These are phyloP conservation scores for Aspergillus sp. DNA, from an alignment of 2,329 filamentous ascomycete genomes.

Conservation along the genomic window DNA sequence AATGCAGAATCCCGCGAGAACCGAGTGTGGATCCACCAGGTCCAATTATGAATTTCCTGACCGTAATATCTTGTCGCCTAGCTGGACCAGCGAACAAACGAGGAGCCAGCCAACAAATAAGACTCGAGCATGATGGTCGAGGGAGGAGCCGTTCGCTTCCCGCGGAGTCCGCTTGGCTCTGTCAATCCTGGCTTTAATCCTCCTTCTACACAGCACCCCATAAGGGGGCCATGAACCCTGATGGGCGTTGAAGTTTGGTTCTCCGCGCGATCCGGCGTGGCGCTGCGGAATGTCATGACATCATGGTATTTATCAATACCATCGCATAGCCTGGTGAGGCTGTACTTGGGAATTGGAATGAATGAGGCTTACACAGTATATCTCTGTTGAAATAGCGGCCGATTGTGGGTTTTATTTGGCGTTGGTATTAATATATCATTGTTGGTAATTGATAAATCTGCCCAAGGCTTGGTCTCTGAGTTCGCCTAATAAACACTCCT, in stretches of 20 bases:
- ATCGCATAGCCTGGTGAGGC: no score
- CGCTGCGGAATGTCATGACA: not conserved
- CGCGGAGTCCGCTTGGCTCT: not conserved
- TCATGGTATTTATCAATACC: no score
- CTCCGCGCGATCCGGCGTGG: not conserved
- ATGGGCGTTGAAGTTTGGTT: not conserved
- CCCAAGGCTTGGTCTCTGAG: no score
- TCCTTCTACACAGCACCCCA: not conserved
- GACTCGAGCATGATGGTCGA: not conserved
- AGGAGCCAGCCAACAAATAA: not conserved
- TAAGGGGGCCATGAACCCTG: not conserved
- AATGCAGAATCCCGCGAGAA: not conserved
- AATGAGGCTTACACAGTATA: no score
- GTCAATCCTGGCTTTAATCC: not conserved
- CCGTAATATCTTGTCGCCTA: not conserved
- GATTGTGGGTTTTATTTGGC: no score
- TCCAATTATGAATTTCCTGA: not conserved
- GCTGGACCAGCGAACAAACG: not conserved
- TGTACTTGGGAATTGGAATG: no score
- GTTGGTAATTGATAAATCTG: no score
- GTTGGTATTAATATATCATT: no score
- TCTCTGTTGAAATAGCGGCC: no score
- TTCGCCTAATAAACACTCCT: no score
- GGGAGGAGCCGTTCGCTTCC: not conserved
- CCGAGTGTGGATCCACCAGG: not conserved